Conservation (phyloP, 2,329 filamentous ascomycete species). For the Aureobasidium sp. region DNA sequence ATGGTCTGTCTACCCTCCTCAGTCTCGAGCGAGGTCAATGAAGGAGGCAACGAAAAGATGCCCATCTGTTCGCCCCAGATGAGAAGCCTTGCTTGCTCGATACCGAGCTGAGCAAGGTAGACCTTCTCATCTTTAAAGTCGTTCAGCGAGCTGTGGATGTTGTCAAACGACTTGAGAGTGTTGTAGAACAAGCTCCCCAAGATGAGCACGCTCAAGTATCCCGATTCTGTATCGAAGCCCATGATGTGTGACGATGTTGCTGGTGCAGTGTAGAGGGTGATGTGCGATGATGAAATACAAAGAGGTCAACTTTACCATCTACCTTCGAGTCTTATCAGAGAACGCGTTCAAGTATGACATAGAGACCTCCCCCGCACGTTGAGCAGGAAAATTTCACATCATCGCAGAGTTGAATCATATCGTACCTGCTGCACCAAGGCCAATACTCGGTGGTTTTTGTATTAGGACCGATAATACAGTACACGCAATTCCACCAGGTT, state of each 20-base stretch:
- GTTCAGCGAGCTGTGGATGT: constrained; percentile 38
- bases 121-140: constrained; percentile 39
- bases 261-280: background rate
- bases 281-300: background rate
- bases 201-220: constrained; percentile 35
- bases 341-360: constrained; percentile 2
- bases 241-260: background rate
- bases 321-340: constrained; percentile 1
- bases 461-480: constrained; percentile 8
- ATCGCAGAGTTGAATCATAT: constrained; percentile 12
- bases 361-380: constrained; percentile 13
- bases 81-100: constrained; percentile 43
- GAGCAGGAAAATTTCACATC: constrained; percentile 14
- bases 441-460: constrained; percentile 15
- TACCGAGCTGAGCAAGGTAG: constrained; percentile 37
- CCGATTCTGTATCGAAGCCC: constrained; percentile 13
- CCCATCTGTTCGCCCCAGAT: constrained; percentile 43
- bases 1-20: constrained; percentile 39
- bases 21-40: constrained; percentile 38
- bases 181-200: constrained; percentile 42
- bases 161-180: constrained; percentile 42
- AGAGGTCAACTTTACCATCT: constrained; percentile 4
- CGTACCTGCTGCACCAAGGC: constrained; percentile 3
- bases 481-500: background rate
- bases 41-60: constrained; percentile 40